Evolutionary conservation across 2,329 filamentous ascomycete genomes (phyloP).

Genomic region (Trichoderma gracile): DNA sequence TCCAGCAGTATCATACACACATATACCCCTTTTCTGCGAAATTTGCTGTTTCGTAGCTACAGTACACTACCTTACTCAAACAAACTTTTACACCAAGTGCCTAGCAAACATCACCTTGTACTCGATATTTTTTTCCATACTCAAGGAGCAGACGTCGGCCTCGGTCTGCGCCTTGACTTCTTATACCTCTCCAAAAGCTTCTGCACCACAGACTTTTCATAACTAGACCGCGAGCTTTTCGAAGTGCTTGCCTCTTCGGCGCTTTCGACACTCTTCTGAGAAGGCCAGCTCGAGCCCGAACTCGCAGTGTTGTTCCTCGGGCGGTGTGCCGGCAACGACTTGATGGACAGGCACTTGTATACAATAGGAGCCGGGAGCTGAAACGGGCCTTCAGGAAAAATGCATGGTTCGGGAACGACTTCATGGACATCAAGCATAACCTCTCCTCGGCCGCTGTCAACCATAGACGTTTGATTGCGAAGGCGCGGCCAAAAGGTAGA

Average conservation of each 20-base stretch:
- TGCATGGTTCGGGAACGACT: slow-evolving; percentile 2
- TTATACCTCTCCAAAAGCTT: slow-evolving; percentile 14
- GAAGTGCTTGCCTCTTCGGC: slow-evolving; percentile 10
- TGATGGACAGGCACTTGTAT: slow-evolving; percentile 20
- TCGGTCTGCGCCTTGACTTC: slow-evolving; percentile 4
- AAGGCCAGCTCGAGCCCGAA: slow-evolving; percentile 15
- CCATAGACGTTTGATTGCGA: slow-evolving; percentile 34
- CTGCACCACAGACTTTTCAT: slow-evolving; percentile 18
- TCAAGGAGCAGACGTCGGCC: slow-evolving; percentile 18
- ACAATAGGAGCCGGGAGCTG: slow-evolving; percentile 34
- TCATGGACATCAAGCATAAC: slow-evolving; percentile 32
- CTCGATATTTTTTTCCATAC: too few species aligned
- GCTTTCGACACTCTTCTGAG: slow-evolving; percentile 10
- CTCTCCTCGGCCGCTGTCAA: slow-evolving; percentile 33
- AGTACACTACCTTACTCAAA: not conserved
- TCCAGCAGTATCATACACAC: not conserved
- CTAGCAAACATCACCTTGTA: too few species aligned
- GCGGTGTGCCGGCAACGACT: not conserved
- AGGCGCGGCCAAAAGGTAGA: slow-evolving; percentile 38
- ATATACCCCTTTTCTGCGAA: not conserved
- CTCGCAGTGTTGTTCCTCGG: slow-evolving; percentile 8
- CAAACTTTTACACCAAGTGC: not conserved
- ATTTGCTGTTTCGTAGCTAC: not conserved
- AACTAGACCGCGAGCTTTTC: not conserved
- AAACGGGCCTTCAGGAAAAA: slow-evolving; percentile 32